Conservation (phyloP, 2,329 filamentous ascomycete genomes). For the Leptographium radiaticola region DNA sequence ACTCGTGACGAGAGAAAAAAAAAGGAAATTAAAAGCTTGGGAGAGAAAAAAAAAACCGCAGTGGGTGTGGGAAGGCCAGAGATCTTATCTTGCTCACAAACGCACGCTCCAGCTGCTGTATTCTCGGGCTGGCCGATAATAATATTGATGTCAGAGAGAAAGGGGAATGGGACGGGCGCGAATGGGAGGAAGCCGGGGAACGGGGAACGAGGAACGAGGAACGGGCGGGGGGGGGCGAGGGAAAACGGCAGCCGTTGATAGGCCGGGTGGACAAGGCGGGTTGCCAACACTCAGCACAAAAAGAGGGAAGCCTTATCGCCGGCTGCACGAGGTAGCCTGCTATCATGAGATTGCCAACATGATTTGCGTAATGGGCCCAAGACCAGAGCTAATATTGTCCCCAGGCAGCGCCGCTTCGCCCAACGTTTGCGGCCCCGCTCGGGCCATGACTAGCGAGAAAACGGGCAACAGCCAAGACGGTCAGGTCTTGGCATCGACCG, state of each 20-base stretch:
- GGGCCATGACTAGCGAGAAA: background rate
- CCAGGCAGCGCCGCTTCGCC: too few relatives aligned
- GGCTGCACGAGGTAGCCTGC: background rate
- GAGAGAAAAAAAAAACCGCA: background rate
- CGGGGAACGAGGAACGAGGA: too few relatives aligned
- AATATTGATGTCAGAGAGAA: background rate
- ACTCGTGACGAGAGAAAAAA: too few relatives aligned
- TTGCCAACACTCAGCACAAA: too few relatives aligned
- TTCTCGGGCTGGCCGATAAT: background rate
- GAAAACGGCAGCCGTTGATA: background rate
- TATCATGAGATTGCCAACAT: slow-evolving; percentile 1
- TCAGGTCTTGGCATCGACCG: background rate
- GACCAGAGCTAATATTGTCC: too few relatives aligned
- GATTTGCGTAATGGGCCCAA: background rate
- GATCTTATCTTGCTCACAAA: too few relatives aligned
- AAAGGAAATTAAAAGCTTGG: too few relatives aligned
- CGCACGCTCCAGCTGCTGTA: background rate
- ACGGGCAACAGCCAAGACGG: background rate
- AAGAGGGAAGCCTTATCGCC: background rate
- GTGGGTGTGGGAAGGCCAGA: background rate
- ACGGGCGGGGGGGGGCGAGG: background rate
- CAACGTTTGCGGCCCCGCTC: too few relatives aligned
- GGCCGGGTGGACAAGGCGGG: too few relatives aligned
- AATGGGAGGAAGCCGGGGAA: background rate
- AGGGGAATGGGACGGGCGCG: background rate